These are phyloP conservation scores for Didymellaceae sp. DNA, from an alignment of 2,329 filamentous ascomycete genomes.

Conservation along the genomic window DNA sequence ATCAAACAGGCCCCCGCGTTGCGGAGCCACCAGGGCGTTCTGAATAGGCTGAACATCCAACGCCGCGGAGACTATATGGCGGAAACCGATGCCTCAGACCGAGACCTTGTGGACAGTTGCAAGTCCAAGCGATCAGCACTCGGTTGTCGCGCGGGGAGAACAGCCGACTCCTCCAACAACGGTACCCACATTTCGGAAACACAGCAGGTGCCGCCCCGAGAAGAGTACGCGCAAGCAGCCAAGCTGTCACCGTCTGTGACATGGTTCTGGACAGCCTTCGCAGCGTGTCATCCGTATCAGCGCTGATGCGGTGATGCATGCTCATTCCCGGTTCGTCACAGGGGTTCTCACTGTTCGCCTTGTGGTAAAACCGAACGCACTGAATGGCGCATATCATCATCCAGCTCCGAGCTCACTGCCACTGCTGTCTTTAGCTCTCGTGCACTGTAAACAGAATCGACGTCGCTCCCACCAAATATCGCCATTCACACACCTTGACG, in stretches of 20 bases:
- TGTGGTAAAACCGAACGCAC: constrained; percentile 1
- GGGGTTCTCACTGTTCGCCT: constrained; percentile 6
- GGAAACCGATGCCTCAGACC: neutral
- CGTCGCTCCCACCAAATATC: neutral
- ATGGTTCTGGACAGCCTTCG: constrained; percentile 4
- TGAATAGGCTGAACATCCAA: neutral
- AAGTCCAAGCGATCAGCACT: constrained; percentile 14
- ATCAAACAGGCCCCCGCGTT: neutral
- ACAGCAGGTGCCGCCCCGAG: constrained; percentile 10
- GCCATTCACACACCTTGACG: neutral
- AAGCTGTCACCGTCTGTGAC: constrained; percentile 15
- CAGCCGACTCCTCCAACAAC: constrained; percentile 1
- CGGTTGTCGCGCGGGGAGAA: constrained; percentile 14
- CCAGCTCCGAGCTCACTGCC: constrained; percentile 1
- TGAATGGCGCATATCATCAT: constrained; percentile 7
- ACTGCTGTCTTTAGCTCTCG: neutral
- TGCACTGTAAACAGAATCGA: neutral
- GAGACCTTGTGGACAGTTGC: constrained; percentile 6
- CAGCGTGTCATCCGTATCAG: constrained; percentile 2
- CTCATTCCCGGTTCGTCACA: constrained; percentile 1
- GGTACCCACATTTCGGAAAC: constrained; percentile 25
- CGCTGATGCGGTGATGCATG: constrained; percentile 2
- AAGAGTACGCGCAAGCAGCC: constrained; percentile 23
- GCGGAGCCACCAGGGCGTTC: no score
- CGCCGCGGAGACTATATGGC: neutral